phyloP scores from a whole-genome alignment of 1,284 basidiomycete species.

The Fistulina hepatica region DNA sequence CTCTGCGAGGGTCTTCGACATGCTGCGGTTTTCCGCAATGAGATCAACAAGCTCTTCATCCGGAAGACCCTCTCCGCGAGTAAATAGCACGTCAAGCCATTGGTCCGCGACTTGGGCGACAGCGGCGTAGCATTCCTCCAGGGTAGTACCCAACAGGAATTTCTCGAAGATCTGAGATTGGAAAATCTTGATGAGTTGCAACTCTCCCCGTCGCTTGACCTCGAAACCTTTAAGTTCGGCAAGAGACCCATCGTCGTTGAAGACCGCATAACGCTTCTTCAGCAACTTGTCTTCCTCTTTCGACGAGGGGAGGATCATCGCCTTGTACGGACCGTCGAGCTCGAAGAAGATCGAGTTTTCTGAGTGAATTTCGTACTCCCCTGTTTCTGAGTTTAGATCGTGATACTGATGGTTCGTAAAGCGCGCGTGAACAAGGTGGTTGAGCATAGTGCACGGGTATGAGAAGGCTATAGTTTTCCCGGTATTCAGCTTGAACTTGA shows the following conservation, averaged over 20 bases:
- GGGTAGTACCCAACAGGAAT: slow-evolving; percentile 87
- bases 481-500: slow-evolving; percentile 83
- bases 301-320: slow-evolving; percentile 98
- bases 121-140: slow-evolving; percentile 91
- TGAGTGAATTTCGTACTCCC: slow-evolving; percentile 79
- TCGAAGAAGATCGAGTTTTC: slow-evolving; percentile 99
- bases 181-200: slow-evolving; percentile 99
- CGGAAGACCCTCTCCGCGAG: slow-evolving; percentile 70
- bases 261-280: slow-evolving; percentile 99
- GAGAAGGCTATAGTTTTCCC: slow-evolving; percentile 89
- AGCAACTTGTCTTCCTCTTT: slow-evolving; percentile 99
- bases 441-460: slow-evolving; percentile 99
- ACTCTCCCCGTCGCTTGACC: slow-evolving; percentile 94
- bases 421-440: slow-evolving; percentile 90
- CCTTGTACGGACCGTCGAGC: slow-evolving; percentile 95
- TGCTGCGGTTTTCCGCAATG: slow-evolving; percentile 97
- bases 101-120: slow-evolving; percentile 93
- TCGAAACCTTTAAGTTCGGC: slow-evolving; percentile 99
- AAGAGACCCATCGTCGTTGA: slow-evolving; percentile 94
- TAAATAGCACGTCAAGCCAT: slow-evolving; percentile 95
- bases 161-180: slow-evolving; percentile 98
- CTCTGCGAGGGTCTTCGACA: slow-evolving; percentile 95
- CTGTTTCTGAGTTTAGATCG: slow-evolving; percentile 76
- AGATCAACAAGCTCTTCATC: slow-evolving; percentile 96
- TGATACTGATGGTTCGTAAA: slow-evolving; percentile 99